Evolutionary conservation across 2,329 filamentous ascomycete genomes (phyloP), one percentile per base, ranked within the genome.

Genomic region (Pestalotiopsis sp.): DNA sequence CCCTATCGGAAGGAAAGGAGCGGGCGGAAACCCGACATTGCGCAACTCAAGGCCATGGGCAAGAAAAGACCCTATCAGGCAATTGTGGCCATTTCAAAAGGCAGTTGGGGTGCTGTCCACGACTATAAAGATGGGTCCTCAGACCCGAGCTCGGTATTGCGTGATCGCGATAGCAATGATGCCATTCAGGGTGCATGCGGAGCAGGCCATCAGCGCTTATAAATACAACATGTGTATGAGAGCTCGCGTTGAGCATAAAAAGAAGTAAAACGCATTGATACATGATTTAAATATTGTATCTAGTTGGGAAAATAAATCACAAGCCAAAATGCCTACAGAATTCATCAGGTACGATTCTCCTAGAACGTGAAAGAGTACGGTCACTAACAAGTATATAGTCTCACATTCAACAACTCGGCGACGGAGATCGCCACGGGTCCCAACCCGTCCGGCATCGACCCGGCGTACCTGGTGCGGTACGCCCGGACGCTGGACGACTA

Each of bases 401-500:
- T 67, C n/a, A 67, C 66, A 13, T 67, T 67, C 25, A 38, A 38
- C 23, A 67, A 67, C 40, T 40, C 38, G 25, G 57, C 57, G 40
- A 62, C 66, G n/a, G 66, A 67, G 58, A 62, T 67, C 58, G 49
- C 45, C 66, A 13, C 56, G 41, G 59, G 59, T 1, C 45, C 52
- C 27, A 67, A 67, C 41, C 58, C 66, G 38, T 52, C 66, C 17
- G 65, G 23, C 45, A 82, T 89, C 13, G 87, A 90, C 71, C 83
- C 85, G 1, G 86, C 86, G 6, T 90, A 82, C 72, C 82, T 90
- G 4, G 78, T 82, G 38, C 85, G 87, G 38, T 90, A 90, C 73
- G 85, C 87, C 14, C 82, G 85, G 25, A 82, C 81, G 4, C 81
- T 90, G 2, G 88, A 91, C 70, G 87, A 90, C 73, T 86, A 89